Conservation (phyloP, 1,284 basidiomycete species). For the Cryptococcus sp. region DNA sequence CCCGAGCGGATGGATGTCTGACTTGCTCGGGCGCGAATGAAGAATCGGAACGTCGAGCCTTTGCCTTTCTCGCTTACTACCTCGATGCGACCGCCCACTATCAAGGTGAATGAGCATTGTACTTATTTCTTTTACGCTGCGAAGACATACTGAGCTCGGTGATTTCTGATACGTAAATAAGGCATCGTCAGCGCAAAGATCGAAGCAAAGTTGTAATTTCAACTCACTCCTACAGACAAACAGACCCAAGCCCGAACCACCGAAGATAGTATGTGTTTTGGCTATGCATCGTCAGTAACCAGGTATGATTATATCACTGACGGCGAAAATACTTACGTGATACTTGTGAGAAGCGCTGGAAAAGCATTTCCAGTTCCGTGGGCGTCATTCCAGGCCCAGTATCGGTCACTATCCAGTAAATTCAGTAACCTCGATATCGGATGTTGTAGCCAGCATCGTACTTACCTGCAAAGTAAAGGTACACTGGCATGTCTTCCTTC, state of each 20-base stretch:
- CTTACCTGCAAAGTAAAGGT: slow-evolving; percentile 31
- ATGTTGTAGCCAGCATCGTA: not conserved
- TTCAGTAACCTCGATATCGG: slow-evolving; percentile 1
- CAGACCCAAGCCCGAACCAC: slow-evolving; percentile 44
- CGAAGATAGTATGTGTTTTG: slow-evolving; percentile 44
- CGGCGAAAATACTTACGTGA: slow-evolving; percentile 23
- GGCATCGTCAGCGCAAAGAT: too few relatives aligned
- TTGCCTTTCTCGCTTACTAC: slow-evolving; percentile 40
- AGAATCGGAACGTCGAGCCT: slow-evolving; percentile 57
- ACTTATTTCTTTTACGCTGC: not conserved
- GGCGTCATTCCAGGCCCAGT: slow-evolving; percentile 44
- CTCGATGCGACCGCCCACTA: slow-evolving; percentile 47
- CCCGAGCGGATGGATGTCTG: slow-evolving; percentile 7
- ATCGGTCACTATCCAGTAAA: slow-evolving; percentile 27
- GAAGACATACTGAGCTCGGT: slow-evolving; percentile 33
- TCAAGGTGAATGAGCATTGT: slow-evolving; percentile 1
- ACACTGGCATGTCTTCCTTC: slow-evolving; percentile 32
- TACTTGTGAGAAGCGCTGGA: slow-evolving; percentile 45
- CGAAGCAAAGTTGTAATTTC: not conserved
- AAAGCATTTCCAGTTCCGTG: slow-evolving; percentile 37
- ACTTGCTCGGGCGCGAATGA: slow-evolving; percentile 35
- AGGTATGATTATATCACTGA: not conserved
- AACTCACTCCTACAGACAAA: slow-evolving; percentile 40
- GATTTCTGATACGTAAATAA: slow-evolving; percentile 26
- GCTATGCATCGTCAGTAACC: slow-evolving; percentile 6